These are phyloP conservation scores for Aspergillus texensis DNA, from an alignment of 2,329 filamentous ascomycete species.

Conservation along the genomic window DNA sequence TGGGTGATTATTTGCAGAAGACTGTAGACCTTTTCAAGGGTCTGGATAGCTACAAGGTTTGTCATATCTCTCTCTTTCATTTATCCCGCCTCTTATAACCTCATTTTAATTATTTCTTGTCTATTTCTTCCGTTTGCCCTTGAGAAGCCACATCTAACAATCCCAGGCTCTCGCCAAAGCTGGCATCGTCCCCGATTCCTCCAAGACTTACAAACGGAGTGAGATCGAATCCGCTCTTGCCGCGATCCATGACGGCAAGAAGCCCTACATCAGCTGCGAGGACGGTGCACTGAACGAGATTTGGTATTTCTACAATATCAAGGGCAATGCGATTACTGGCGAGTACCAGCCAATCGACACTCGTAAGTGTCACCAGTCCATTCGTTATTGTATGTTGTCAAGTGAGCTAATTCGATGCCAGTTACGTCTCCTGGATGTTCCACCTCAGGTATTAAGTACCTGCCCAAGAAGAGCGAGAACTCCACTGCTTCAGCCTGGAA, in stretches of 20 bases:
- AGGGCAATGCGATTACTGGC: slow-evolving; percentile 62
- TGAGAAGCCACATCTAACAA: background rate
- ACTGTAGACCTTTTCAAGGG: slow-evolving; percentile 59
- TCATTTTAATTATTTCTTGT: background rate
- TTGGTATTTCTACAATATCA: slow-evolving; percentile 58
- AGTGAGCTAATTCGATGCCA: slow-evolving; percentile 13
- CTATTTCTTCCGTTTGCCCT: background rate
- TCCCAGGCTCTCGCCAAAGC: slow-evolving; percentile 54
- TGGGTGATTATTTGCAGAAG: slow-evolving; percentile 60
- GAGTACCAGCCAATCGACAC: slow-evolving; percentile 61
- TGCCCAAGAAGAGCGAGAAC: slow-evolving; percentile 52
- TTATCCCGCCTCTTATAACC: background rate
- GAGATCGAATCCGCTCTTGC: slow-evolving; percentile 56
- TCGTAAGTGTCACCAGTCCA: slow-evolving; percentile 34
- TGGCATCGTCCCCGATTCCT: slow-evolving; percentile 56
- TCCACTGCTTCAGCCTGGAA: background rate
- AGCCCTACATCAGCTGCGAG: slow-evolving; percentile 55
- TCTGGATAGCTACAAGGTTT: slow-evolving; percentile 56
- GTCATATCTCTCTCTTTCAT: background rate
- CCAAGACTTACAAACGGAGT: slow-evolving; percentile 54
- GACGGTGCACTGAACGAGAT: slow-evolving; percentile 54
- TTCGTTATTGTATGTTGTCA: background rate
- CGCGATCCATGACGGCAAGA: slow-evolving; percentile 50
- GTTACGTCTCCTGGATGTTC: slow-evolving; percentile 61
- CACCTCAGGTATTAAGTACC: slow-evolving; percentile 63